Base-by-base conservation (phyloP, 164 flowering plant species). In the Santalum album region DNA sequence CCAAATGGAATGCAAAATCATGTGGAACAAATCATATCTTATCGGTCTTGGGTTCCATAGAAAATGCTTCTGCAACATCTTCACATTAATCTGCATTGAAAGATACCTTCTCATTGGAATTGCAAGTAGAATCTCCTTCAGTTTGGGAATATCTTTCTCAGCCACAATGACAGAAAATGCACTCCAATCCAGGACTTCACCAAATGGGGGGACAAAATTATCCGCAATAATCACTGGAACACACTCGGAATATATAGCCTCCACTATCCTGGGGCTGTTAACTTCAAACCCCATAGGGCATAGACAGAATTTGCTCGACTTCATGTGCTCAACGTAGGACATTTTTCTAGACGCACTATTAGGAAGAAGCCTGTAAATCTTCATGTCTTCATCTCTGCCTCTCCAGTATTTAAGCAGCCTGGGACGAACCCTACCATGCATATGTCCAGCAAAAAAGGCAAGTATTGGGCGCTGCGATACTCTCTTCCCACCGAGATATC, bases 281-380 rank as follows among this genome's bases (percentile, higher is more conserved):
- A 84, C 90, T 69, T 84, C 90, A 46, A 62, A 78, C 1, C 90
- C 90, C 87, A 76, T 81, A 3, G 85, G 90, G 32, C 90, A 84
- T 25, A 84, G 47, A 56, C 90, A 84, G 44, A 60, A 84, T 56
- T 65, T 84, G 69, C 90, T 84, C 11, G 79, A 77, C 67, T 76
- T 84, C 90, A 84, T 84, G 71, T 81, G 85, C 40, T 75, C 71
- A 26, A 72, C 61, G 57, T 81, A 84, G 12, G 77, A 57, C 82
- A 79, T 77, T 20, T 70, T 58, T 49, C 71, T 60, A 7, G 87
- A 67, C 18, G 78, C 67, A 46, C 65, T 63, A 3, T 6, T 25
- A 10, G 90, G 80, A 32, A 84, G 38, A 25, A 68, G 82, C 25
- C 79, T 78, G 45, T 77, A 81, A 17, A 84, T 79, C 57, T 62